Evolutionary conservation across 1,284 basidiomycete genomes (phyloP).

Genomic region (Pulchroboletus neoregius): DNA sequence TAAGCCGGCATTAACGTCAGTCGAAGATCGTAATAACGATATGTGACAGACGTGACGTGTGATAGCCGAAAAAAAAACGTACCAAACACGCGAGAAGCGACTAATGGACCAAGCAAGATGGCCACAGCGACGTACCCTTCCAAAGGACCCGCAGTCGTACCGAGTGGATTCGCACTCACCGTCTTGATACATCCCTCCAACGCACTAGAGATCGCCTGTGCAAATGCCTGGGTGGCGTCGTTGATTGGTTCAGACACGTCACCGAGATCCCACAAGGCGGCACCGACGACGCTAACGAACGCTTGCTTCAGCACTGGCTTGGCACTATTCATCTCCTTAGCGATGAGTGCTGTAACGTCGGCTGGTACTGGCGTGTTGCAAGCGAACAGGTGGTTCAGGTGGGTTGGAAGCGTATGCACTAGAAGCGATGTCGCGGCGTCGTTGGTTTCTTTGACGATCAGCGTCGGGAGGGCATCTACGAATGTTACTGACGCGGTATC

Average conservation of each 20-base stretch:
- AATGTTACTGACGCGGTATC: constrained; percentile 50
- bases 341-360: constrained; percentile 48
- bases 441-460: constrained; percentile 77
- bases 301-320: constrained; percentile 54
- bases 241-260: constrained; percentile 28
- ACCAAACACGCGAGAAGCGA: constrained; percentile 52
- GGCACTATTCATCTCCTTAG: constrained; percentile 61
- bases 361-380: constrained; percentile 36
- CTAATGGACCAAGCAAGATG: constrained; percentile 61
- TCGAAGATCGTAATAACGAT: not conserved
- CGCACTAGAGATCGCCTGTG: constrained; percentile 51
- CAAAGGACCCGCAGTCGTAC: constrained; percentile 58
- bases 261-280: constrained; percentile 41
- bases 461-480: constrained; percentile 49
- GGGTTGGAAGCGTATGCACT: constrained; percentile 50
- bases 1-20: constrained; percentile 8
- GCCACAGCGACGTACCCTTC: constrained; percentile 83
- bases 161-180: constrained; percentile 55
- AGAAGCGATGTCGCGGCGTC: constrained; percentile 61
- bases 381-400: constrained; percentile 55
- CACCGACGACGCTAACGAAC: constrained; percentile 51
- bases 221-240: constrained; percentile 44
- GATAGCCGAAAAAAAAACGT: constrained; percentile 22
- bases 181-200: constrained; percentile 72
- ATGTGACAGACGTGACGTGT: not conserved